Evolutionary conservation across 257 asterid species (phyloP).

Genomic region (Gardenia jasminoides): DNA sequence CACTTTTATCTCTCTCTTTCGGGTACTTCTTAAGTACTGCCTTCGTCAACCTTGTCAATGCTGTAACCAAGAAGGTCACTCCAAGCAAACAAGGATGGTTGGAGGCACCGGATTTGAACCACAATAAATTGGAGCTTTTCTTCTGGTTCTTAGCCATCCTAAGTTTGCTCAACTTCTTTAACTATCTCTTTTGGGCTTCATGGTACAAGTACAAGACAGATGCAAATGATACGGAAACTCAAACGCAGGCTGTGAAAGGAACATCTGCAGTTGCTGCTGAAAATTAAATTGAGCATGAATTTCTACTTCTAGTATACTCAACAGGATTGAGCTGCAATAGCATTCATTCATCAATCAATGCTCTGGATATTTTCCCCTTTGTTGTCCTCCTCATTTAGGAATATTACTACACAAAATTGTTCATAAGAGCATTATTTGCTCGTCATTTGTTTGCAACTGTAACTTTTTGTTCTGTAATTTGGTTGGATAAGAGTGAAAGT

Average conservation of each 20-base stretch:
- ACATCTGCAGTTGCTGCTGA: background rate
- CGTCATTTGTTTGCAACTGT: background rate
- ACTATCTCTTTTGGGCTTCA: constrained; percentile 56
- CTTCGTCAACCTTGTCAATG: constrained; percentile 44
- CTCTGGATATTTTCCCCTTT: background rate
- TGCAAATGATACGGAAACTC: background rate
- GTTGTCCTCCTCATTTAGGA: background rate
- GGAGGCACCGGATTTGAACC: constrained; percentile 47
- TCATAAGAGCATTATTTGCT: background rate
- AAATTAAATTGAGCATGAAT: background rate
- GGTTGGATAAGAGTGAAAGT: background rate
- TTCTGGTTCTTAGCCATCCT: constrained; percentile 58
- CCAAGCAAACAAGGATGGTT: constrained; percentile 55
- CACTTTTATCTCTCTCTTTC: constrained; percentile 53
- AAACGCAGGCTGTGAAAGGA: background rate
- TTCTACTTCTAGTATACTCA: background rate
- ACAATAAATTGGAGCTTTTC: constrained; percentile 47
- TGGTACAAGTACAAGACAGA: constrained; percentile 62
- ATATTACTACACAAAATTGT: too few relatives aligned
- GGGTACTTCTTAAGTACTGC: constrained; percentile 62
- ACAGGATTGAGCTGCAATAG: background rate
- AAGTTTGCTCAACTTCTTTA: constrained; percentile 58
- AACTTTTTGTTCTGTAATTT: background rate
- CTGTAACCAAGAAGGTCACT: constrained; percentile 36
- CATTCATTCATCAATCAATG: background rate